Percentiles rank a stretch among this genome's conserved stretches.
These are phyloP conservation scores for Centrapalus pauciflorus DNA, from an alignment of 129 eudicot species.

Conservation along the genomic window DNA sequence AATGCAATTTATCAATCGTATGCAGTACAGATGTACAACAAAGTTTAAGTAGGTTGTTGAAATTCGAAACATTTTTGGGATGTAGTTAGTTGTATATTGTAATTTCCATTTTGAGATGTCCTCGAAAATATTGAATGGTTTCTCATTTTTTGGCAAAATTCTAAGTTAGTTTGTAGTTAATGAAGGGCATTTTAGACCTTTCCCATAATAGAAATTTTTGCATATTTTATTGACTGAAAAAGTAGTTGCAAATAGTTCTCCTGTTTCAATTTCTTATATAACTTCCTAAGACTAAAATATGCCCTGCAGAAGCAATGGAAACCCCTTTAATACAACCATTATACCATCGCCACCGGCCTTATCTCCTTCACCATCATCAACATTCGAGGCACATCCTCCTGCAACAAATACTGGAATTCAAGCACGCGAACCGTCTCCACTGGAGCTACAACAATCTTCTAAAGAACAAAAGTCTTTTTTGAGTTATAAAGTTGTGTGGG, in stretches of 20 bases:
- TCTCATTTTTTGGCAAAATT: background rate
- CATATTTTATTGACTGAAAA: background rate
- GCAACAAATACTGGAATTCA: constrained; percentile 22
- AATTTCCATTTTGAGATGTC: background rate
- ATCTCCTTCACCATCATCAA: constrained; percentile 43
- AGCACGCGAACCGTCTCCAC: constrained; percentile 31
- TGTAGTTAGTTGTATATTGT: too few species aligned
- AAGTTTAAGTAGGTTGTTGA: too few species aligned
- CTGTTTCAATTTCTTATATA: background rate
- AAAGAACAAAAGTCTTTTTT: constrained; percentile 12
- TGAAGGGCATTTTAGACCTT: background rate
- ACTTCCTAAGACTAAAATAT: constrained; percentile 1
- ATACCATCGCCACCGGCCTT: constrained; percentile 52
- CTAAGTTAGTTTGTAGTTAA: background rate
- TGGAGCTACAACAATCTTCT: constrained; percentile 18
- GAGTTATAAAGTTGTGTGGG: constrained; percentile 28
- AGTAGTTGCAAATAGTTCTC: background rate
- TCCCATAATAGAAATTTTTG: background rate
- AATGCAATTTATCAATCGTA: background rate
- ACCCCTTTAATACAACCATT: constrained; percentile 69
- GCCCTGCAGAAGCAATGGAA: constrained; percentile 57
- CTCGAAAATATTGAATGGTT: background rate
- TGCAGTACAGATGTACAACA: too few species aligned
- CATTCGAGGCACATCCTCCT: constrained; percentile 36
- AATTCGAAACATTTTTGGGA: too few species aligned